Evolutionary conservation across 2,329 filamentous ascomycete genomes (phyloP), one percentile per base, ranked within the genome.

Genomic region (Colletotrichum godetiae): DNA sequence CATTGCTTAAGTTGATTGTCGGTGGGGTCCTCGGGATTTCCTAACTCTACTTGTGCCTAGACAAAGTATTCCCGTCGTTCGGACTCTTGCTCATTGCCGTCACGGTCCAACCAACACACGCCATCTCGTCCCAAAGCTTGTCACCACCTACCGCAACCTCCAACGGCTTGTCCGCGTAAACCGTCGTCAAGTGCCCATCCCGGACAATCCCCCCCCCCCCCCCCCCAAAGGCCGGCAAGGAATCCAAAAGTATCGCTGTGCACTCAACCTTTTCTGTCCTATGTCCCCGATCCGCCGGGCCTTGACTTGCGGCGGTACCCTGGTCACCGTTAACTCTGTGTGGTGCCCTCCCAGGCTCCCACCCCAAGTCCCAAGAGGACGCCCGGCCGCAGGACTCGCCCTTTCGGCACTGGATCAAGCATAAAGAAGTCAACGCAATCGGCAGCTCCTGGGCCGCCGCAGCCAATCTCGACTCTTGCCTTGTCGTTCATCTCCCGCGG

Each of bases 301-400:
- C 19, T 61, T 68, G 68, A 72, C 68, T 68, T 72, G 68, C 68
- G 57, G 68, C 68, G 64, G 64, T 68, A 72, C 56, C 68, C 68
- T 72, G 64, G 52, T 13, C 15, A n/a, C 66, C 49, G 58, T 63
- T 46, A 52, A 72, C 52, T 70, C 27, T 58, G 56, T 58, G 52
- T 59, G 67, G 52, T 37, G 60, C 59, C 58, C 42, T 46, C 58
- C 7, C 24, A 29, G 52, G 42, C 33, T 29, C 15, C 59, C 22
- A 29, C 31, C 63, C 35, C 64, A 49, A 42, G 35, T 15, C n/a
- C 35, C 49, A 37, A 66, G 52, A 66, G 42, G 64, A 55, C 52
- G 55, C 24, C 37, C 60, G 58, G 58, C 67, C 67, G 61, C 22
- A 70, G 22, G 22, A 59, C 33, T 37, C 49, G 57, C 64, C 52